Evolutionary conservation across 345 rosid genomes (phyloP).

Genomic region (Citrus unshiu): DNA sequence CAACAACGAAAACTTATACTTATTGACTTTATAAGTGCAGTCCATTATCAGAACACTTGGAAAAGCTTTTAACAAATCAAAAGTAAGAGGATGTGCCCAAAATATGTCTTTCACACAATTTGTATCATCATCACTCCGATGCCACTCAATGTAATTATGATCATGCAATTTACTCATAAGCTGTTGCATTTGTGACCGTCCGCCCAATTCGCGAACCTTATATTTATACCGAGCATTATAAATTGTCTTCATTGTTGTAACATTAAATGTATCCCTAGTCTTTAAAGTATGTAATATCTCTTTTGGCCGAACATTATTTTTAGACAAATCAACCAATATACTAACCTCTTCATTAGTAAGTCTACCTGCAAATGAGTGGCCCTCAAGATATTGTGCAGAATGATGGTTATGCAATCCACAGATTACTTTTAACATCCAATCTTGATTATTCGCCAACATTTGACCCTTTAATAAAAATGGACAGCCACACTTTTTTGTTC

Average conservation of each 20-base stretch:
- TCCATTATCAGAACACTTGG: conserved; percentile 3
- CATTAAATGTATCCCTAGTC: conserved; percentile 6
- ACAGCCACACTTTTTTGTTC: too few species aligned
- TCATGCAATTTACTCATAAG: conserved; percentile 1
- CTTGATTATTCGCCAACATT: too few species aligned
- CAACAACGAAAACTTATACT: not conserved
- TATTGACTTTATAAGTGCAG: not conserved
- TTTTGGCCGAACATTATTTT: conserved; percentile 3
- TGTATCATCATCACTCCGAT: not conserved
- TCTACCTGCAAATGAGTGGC: conserved; percentile 1
- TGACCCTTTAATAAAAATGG: too few species aligned
- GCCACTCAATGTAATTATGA: conserved; percentile 13
- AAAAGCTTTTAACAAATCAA: conserved; percentile 6
- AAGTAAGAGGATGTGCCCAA: not conserved
- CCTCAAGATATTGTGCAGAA: too few species aligned
- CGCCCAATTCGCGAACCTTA: not conserved
- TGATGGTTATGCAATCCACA: too few species aligned
- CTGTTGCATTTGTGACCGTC: conserved; percentile 10
- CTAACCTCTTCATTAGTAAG: conserved; percentile 8
- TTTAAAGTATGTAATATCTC: conserved; percentile 8
- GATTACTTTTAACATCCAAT: too few species aligned
- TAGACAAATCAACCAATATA: conserved; percentile 9
- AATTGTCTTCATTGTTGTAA: conserved; percentile 4
- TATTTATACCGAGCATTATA: conserved; percentile 16
- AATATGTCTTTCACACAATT: not conserved